phyloP scores from a whole-genome alignment of 2,329 filamentous ascomycete species.

The Fusarium austroafricanum region DNA sequence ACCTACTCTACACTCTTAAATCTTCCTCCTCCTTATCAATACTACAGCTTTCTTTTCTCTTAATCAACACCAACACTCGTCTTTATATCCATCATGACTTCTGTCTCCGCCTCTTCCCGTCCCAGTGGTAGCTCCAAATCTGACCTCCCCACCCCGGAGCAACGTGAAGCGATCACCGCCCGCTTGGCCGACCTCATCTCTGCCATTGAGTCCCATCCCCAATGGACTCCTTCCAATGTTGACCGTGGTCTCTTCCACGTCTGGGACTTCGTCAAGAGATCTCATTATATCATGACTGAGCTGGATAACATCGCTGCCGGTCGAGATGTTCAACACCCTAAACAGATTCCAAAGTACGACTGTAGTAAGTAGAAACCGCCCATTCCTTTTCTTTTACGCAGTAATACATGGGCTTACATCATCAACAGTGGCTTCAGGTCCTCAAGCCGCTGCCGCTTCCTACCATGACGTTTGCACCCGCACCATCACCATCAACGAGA shows the following conservation, averaged over 20 bases:
- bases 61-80: neutral
- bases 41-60: neutral
- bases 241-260: constrained; percentile 52
- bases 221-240: constrained; percentile 44
- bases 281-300: constrained; percentile 56
- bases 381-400: neutral
- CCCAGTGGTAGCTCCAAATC: constrained; percentile 20
- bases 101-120: constrained; percentile 3
- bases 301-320: constrained; percentile 54
- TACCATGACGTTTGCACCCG: constrained; percentile 50
- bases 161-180: constrained; percentile 43
- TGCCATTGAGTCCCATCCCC: constrained; percentile 47
- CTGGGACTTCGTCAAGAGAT: constrained; percentile 57
- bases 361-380: constrained; percentile 40
- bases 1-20: neutral
- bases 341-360: constrained; percentile 50
- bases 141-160: constrained; percentile 41
- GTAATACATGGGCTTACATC: neutral
- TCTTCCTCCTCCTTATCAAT: neutral
- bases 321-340: constrained; percentile 48
- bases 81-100: constrained; percentile 26
- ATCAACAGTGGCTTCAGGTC: constrained; percentile 32
- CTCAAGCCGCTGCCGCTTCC: constrained; percentile 42
- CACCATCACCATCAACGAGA: constrained; percentile 48
- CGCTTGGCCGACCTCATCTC: constrained; percentile 45